These are phyloP conservation scores for Phytophthora capsici DNA, from an alignment of 352 stramenopile species.

Conservation along the genomic window DNA sequence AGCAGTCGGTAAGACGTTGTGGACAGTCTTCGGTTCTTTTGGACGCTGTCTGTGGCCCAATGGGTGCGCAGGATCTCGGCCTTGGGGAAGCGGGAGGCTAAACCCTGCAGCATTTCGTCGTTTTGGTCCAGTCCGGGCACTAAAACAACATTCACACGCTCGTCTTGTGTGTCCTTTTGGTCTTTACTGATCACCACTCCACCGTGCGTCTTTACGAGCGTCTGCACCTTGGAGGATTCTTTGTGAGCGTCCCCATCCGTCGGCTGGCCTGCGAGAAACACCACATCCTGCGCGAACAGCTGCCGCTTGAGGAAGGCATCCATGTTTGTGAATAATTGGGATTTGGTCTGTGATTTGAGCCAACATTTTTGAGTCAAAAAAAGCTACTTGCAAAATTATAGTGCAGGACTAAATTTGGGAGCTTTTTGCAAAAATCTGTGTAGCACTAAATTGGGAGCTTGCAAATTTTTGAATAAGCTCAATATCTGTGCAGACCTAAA, in stretches of 20 bases:
- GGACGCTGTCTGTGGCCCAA: constrained; percentile 51
- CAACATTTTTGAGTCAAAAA: too few relatives aligned
- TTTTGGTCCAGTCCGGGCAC: constrained; percentile 17
- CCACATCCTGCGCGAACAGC: constrained; percentile 50
- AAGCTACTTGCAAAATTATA: too few relatives aligned
- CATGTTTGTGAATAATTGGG: too few relatives aligned
- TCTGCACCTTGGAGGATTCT: constrained; percentile 14
- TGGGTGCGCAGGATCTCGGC: constrained; percentile 38
- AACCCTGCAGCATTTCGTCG: constrained; percentile 21
- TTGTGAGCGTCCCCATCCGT: too few relatives aligned
- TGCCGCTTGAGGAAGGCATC: constrained; percentile 64
- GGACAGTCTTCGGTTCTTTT: constrained; percentile 44
- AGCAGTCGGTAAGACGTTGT: constrained; percentile 29
- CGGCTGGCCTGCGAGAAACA: constrained; percentile 39
- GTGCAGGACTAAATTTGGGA: too few relatives aligned
- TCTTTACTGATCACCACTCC: constrained; percentile 34
- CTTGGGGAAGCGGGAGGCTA: constrained; percentile 26
- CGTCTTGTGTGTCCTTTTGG: constrained; percentile 2
- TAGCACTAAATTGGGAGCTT: background rate
- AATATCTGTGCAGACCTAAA: too few relatives aligned
- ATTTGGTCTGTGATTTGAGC: too few relatives aligned
- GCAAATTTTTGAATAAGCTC: too few relatives aligned
- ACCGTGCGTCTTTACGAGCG: constrained; percentile 38
- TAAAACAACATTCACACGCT: constrained; percentile 35
- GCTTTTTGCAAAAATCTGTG: too few relatives aligned